A percentile compares a stretch with the other conserved stretches of the same genome.
Evolutionary conservation across 2,329 filamentous ascomycete genomes (phyloP).

Genomic region (Aspergillus tubingensis): DNA sequence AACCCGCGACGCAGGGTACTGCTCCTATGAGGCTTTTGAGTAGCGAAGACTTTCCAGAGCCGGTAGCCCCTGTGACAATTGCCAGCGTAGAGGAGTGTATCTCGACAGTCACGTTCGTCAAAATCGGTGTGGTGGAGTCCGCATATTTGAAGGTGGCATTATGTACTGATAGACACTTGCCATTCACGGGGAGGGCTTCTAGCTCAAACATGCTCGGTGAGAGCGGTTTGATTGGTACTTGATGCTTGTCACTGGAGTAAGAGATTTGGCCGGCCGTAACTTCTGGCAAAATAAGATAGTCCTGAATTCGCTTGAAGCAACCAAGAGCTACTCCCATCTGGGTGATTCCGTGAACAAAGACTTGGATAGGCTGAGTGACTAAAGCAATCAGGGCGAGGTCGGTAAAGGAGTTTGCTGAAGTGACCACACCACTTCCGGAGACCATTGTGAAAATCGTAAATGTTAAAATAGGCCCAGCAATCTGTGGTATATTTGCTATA

Average conservation of each 20-base stretch:
- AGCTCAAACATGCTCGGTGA: background rate
- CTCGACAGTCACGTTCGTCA: background rate
- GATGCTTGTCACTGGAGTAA: background rate
- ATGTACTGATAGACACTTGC: background rate
- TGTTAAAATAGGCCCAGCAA: background rate
- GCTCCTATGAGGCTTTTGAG: background rate
- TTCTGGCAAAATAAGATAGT: background rate
- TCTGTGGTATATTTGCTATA: background rate
- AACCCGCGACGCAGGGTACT: background rate
- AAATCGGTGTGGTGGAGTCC: background rate
- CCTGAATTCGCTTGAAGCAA: background rate
- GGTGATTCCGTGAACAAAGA: background rate
- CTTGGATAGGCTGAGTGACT: background rate
- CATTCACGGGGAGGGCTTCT: background rate
- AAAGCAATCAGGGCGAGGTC: background rate
- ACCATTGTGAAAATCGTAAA: background rate
- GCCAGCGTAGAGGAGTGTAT: background rate
- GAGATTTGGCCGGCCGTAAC: background rate
- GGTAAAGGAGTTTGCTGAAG: background rate
- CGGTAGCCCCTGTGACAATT: background rate
- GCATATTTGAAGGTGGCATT: background rate
- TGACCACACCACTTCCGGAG: background rate
- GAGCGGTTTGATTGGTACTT: background rate
- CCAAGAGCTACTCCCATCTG: background rate
- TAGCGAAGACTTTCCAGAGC: background rate